Evolutionary conservation across 2,329 filamentous ascomycete species (phyloP), one percentile per base, ranked within the genome.

Genomic region (Exophiala sp.): DNA sequence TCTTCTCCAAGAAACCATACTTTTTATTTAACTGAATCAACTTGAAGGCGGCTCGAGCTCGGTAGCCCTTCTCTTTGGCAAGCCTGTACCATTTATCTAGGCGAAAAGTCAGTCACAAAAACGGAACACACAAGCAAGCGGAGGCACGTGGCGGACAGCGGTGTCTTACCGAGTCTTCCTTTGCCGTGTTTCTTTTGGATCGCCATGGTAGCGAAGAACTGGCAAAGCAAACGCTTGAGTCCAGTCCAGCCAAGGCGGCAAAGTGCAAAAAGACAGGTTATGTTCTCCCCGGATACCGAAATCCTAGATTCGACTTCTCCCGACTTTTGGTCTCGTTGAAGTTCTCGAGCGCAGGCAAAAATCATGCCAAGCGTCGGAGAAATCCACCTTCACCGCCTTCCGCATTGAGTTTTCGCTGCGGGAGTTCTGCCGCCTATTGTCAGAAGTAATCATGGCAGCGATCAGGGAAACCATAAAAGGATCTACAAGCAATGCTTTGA

Each of bases 21-120:
- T 96, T 97, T 73, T 97, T 96, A 75, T 98, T 98, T 63, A 98
- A 75, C 69, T 98, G 91, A 61, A 98, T 91, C 62, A 98, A 74
- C 74, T 98, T 98, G 79, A 97, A 97, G 49, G 93, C 90, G 62
- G 93, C 90, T 78, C 93, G 81, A 55, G 93, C 91, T 64, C 93
- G 80, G 67, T 96, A 98, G 56, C 93, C 93, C 71, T 96, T 97
- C 69, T 98, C 93, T 71, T 98, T 98, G 55, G 93, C 93, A 64
- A 97, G 83, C 68, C 90, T 91, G 73, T 97, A 98, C 88, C 90
- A 97, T 72, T 97, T 96, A 72, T 98, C 93, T 64, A 32, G 10
- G 96, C 78, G 80, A 42, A 10, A 39, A 19, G 29, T 56, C 24
- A 56, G 40, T 45, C 18, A 29, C n/a, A 41, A 10, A 16, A 18